phyloP scores from a whole-genome alignment of 1,284 basidiomycete species.

The Malassezia brasiliensis region DNA sequence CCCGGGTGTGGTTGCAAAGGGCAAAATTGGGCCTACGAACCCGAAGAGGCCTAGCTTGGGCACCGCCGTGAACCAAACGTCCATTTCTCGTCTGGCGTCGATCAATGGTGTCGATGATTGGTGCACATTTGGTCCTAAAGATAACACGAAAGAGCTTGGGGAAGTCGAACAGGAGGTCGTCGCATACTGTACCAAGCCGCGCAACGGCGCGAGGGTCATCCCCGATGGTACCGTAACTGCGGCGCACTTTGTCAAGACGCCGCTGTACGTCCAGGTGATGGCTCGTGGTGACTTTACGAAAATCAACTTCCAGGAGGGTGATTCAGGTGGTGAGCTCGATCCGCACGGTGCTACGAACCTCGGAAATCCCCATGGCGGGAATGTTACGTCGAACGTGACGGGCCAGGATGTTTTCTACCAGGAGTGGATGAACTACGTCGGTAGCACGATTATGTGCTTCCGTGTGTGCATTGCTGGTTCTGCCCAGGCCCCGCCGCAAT shows the following conservation, averaged over 20 bases:
- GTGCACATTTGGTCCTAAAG: constrained; percentile 49
- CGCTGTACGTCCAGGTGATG: constrained; percentile 51
- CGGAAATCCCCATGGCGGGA: constrained; percentile 54
- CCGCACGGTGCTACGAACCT: constrained; percentile 46
- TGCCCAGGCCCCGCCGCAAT: constrained; percentile 27
- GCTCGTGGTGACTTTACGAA: constrained; percentile 49
- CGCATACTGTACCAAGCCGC: constrained; percentile 61
- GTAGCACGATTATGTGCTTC: constrained; percentile 43
- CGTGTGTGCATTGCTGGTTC: constrained; percentile 44
- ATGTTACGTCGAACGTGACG: constrained; percentile 53
- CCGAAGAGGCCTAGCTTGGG: constrained; percentile 28
- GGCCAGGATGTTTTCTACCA: constrained; percentile 53
- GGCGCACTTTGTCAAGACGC: constrained; percentile 47
- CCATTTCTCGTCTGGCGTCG: constrained; percentile 36
- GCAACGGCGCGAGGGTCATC: constrained; percentile 47
- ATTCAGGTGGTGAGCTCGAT: constrained; percentile 46
- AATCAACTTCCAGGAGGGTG: constrained; percentile 33
- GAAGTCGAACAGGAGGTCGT: constrained; percentile 62
- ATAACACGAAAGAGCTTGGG: constrained; percentile 53
- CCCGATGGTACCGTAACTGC: constrained; percentile 45
- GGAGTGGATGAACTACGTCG: constrained; percentile 52
- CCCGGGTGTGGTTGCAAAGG: constrained; percentile 29
- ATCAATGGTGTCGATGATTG: constrained; percentile 46
- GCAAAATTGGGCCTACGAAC: constrained; percentile 38
- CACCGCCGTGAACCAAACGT: constrained; percentile 45